Evolutionary conservation across 768 basidiomycete species (phyloP).

Genomic region (Naematelia aurantialba): DNA sequence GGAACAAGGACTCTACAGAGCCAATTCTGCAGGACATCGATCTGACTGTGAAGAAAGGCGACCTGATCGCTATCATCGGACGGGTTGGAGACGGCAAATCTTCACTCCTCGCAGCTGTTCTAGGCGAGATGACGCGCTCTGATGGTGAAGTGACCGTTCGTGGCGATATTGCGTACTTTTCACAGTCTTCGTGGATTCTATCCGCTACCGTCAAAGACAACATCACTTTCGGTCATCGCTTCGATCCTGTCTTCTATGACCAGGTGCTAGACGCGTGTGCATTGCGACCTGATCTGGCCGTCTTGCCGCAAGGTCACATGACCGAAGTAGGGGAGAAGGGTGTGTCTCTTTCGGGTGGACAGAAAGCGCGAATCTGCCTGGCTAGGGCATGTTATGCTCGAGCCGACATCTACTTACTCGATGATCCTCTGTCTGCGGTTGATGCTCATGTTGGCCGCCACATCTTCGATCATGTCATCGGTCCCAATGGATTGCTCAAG

Average conservation of each 20-base stretch:
- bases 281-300: conserved; percentile 69
- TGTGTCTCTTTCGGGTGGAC: conserved; percentile 45
- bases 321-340: conserved; percentile 52
- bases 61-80: conserved; percentile 78
- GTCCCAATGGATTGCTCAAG: conserved; percentile 74
- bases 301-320: conserved; percentile 72
- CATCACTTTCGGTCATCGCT: conserved; percentile 85
- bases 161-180: conserved; percentile 75
- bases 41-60: conserved; percentile 71
- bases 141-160: conserved; percentile 69
- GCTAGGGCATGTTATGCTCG: conserved; percentile 88
- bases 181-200: conserved; percentile 86
- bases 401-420: conserved; percentile 85
- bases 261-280: conserved; percentile 66
- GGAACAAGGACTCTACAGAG: conserved; percentile 55
- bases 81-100: conserved; percentile 85
- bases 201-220: conserved; percentile 83
- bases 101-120: conserved; percentile 58
- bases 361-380: conserved; percentile 48
- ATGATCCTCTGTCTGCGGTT: conserved; percentile 77
- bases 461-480: conserved; percentile 71
- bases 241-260: conserved; percentile 61
- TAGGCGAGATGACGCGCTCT: conserved; percentile 76
- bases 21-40: conserved; percentile 75
- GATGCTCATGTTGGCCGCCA: conserved; percentile 43